These are phyloP conservation scores for Neocucurbitaria cava DNA, from an alignment of 2,329 filamentous ascomycete genomes.

Conservation along the genomic window DNA sequence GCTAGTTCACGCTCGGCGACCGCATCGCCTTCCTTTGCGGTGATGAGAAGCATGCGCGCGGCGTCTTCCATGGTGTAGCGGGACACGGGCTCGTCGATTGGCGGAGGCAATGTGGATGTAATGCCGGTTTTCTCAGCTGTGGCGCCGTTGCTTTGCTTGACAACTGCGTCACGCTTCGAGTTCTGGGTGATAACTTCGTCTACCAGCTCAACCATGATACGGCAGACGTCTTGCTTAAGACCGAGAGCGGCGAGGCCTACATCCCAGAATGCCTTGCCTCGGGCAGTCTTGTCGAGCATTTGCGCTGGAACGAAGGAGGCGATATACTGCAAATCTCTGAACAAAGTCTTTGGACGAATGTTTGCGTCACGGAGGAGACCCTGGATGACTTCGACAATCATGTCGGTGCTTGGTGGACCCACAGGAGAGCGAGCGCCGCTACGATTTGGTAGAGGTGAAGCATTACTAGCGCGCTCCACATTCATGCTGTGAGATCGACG, in stretches of 20 bases:
- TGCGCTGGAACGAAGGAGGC: conserved; percentile 66
- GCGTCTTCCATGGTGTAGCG: conserved; percentile 80
- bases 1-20: conserved; percentile 92
- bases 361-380: conserved; percentile 54
- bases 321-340: conserved; percentile 61
- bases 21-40: conserved; percentile 88
- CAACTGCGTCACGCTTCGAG: conserved; percentile 62
- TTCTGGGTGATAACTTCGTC: conserved; percentile 73
- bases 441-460: conserved; percentile 48
- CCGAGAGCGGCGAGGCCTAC: conserved; percentile 86
- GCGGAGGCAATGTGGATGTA: conserved; percentile 10
- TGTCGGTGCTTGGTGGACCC: conserved; percentile 50
- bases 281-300: conserved; percentile 64
- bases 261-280: conserved; percentile 85
- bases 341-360: conserved; percentile 56
- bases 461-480: conserved; percentile 40
- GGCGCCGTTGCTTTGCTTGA: conserved; percentile 36
- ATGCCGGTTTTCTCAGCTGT: conserved; percentile 23
- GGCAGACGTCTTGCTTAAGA: conserved; percentile 85
- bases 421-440: conserved; percentile 46
- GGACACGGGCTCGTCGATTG: conserved; percentile 54
- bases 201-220: conserved; percentile 80
- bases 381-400: conserved; percentile 53
- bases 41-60: conserved; percentile 88
- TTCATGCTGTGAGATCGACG: conserved; percentile 66